A percentile compares a stretch with the other conserved stretches of the same genome.
phyloP scores from a whole-genome alignment of 306 rosid species.

The Prunus armeniaca region DNA sequence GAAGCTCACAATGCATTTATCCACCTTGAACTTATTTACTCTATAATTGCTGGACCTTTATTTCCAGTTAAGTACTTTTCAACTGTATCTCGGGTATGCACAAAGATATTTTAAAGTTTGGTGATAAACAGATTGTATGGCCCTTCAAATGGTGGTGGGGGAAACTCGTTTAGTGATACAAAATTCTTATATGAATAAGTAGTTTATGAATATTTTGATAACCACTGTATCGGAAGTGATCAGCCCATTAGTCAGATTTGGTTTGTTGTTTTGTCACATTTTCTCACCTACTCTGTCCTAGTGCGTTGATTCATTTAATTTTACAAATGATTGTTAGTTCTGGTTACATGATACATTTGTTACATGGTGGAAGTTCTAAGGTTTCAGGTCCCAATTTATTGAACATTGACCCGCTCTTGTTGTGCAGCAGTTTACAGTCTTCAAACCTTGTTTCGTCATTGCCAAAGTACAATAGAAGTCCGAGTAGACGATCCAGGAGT shows the following conservation, averaged over 20 bases:
- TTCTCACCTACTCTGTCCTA: not conserved
- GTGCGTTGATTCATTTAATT: not conserved
- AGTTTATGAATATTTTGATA: not conserved
- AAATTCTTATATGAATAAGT: not conserved
- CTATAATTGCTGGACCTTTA: no score
- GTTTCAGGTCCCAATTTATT: not conserved
- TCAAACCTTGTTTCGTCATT: slow-evolving; percentile 40
- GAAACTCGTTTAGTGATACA: not conserved
- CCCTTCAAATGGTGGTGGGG: not conserved
- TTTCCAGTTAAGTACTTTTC: not conserved
- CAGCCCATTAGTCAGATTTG: not conserved
- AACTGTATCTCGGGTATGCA: not conserved
- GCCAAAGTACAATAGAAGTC: slow-evolving; percentile 74
- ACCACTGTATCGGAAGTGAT: not conserved
- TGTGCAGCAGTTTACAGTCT: slow-evolving; percentile 49
- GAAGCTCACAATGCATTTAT: not conserved
- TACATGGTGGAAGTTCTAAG: not conserved
- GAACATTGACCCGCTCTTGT: slow-evolving; percentile 5
- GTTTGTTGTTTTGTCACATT: not conserved
- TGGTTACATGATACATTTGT: not conserved
- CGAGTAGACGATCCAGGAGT: slow-evolving; percentile 74
- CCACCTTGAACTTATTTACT: not conserved
- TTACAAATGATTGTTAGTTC: not conserved
- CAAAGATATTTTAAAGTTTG: not conserved
- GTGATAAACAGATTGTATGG: not conserved